These are phyloP conservation scores for Malassezia yamatoensis DNA, from an alignment of 1,284 basidiomycete species.

Conservation along the genomic window DNA sequence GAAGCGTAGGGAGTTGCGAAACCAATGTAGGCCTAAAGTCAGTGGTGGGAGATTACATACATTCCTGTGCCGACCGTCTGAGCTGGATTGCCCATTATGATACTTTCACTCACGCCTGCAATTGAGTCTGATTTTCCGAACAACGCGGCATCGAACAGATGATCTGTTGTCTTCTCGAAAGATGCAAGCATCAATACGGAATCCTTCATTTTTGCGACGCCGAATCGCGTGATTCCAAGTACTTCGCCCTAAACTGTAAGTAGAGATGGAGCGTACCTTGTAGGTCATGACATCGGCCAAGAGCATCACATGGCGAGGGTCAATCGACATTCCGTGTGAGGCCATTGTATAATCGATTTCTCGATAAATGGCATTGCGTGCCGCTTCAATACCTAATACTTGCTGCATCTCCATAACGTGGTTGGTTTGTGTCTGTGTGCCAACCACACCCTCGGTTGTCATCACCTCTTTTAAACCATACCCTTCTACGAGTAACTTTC, in stretches of 20 bases:
- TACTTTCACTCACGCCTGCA: slow-evolving; percentile 93
- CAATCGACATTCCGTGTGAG: slow-evolving; percentile 95
- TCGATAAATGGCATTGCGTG: slow-evolving; percentile 84
- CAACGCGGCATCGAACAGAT: slow-evolving; percentile 92
- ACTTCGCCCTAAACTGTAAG: slow-evolving; percentile 69
- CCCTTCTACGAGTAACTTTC: slow-evolving; percentile 56
- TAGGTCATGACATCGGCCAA: slow-evolving; percentile 98
- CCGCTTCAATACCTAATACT: slow-evolving; percentile 94
- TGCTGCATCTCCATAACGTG: slow-evolving; percentile 92
- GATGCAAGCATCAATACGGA: slow-evolving; percentile 97
- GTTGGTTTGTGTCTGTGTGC: slow-evolving; percentile 84
- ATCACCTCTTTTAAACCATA: slow-evolving; percentile 96
- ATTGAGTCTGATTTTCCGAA: slow-evolving; percentile 92
- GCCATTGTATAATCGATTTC: slow-evolving; percentile 94
- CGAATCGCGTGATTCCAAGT: slow-evolving; percentile 94
- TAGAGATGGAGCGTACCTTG: slow-evolving; percentile 57
- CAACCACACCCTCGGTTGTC: slow-evolving; percentile 91
- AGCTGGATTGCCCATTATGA: slow-evolving; percentile 99
- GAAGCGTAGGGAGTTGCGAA: slow-evolving; percentile 23
- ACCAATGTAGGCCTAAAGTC: slow-evolving; percentile 25
- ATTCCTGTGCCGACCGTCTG: slow-evolving; percentile 84
- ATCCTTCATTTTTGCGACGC: slow-evolving; percentile 99
- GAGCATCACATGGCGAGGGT: slow-evolving; percentile 96
- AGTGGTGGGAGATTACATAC: slow-evolving; percentile 5
- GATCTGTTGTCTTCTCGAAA: slow-evolving; percentile 99